Conservation (phyloP, 306 rosid species). For the Aeschynomene evenia region DNA sequence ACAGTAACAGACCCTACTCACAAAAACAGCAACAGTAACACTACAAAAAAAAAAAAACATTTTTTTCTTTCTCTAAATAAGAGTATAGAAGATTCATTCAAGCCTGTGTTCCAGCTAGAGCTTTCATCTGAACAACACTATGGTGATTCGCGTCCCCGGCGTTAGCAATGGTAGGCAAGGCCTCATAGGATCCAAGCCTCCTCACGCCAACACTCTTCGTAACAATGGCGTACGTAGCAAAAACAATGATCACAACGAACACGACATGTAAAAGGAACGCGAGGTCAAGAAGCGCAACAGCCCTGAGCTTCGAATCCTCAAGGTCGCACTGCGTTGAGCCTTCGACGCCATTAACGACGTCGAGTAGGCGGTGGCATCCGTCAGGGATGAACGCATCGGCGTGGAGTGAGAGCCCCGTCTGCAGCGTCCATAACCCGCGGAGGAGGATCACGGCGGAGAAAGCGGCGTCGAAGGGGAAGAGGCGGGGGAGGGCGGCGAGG, state of each 20-base stretch:
- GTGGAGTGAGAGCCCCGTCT: conserved; percentile 78
- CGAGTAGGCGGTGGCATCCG: conserved; percentile 85
- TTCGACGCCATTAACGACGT: conserved; percentile 66
- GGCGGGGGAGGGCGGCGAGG: conserved; percentile 62
- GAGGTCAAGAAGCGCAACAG: conserved; percentile 77
- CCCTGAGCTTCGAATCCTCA: conserved; percentile 73
- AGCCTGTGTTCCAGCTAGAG: conserved; percentile 89
- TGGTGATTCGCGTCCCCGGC: conserved; percentile 49
- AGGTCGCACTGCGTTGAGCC: conserved; percentile 92
- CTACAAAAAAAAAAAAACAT: too few relatives aligned
- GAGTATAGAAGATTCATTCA: conserved; percentile 35
- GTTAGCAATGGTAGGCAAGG: conserved; percentile 52
- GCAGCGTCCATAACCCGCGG: conserved; percentile 80
- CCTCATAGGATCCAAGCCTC: conserved; percentile 73
- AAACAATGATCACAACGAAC: conserved; percentile 54
- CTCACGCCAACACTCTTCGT: conserved; percentile 47
- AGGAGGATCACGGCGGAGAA: conserved; percentile 61
- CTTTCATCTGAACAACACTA: conserved; percentile 81
- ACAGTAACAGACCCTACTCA: not conserved
- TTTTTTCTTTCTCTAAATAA: not conserved
- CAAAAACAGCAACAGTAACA: not conserved
- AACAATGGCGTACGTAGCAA: conserved; percentile 49
- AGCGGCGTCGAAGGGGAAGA: conserved; percentile 66
- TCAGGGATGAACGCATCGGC: conserved; percentile 89
- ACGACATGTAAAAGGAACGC: conserved; percentile 60